Percentiles rank a stretch among this genome's conserved stretches.
These are phyloP conservation scores for Botrytis pseudocinerea DNA, from an alignment of 2,329 filamentous ascomycete species.

Conservation along the genomic window DNA sequence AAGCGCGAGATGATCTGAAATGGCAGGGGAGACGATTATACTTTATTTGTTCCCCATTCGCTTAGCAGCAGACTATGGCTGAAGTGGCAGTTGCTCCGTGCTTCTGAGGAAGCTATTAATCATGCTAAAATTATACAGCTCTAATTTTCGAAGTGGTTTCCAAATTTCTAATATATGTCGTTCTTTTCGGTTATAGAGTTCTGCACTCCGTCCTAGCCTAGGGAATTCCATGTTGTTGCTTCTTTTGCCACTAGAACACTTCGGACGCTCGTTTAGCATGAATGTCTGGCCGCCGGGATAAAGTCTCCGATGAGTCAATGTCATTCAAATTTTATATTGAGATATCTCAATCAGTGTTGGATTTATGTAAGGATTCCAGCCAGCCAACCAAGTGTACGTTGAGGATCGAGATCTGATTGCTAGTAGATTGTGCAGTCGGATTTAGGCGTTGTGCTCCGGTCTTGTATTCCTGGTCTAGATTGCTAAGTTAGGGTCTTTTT, in stretches of 20 bases:
- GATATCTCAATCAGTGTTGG: neutral
- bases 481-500: conserved; percentile 6
- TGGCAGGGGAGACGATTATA: conserved; percentile 13
- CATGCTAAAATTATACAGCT: conserved; percentile 16
- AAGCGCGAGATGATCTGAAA: conserved; percentile 14
- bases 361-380: neutral
- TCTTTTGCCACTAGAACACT: conserved; percentile 1
- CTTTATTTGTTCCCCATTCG: conserved; percentile 19
- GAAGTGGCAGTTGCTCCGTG: conserved; percentile 19
- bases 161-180: neutral
- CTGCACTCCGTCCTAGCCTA: neutral
- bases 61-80: conserved; percentile 17
- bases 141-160: neutral
- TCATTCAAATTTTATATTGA: conserved; percentile 1
- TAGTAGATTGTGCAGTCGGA: neutral
- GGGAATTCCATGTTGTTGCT: neutral
- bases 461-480: conserved; percentile 6
- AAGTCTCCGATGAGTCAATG: conserved; percentile 2
- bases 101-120: neutral
- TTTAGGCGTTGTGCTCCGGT: neutral
- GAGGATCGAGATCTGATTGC: neutral
- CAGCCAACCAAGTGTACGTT: neutral
- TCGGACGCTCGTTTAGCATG: neutral
- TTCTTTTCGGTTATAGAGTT: conserved; percentile 5
- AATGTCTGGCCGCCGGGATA: neutral